These are phyloP conservation scores for Mycosphaerella sp. DNA, from an alignment of 2,329 filamentous ascomycete species.

Conservation along the genomic window DNA sequence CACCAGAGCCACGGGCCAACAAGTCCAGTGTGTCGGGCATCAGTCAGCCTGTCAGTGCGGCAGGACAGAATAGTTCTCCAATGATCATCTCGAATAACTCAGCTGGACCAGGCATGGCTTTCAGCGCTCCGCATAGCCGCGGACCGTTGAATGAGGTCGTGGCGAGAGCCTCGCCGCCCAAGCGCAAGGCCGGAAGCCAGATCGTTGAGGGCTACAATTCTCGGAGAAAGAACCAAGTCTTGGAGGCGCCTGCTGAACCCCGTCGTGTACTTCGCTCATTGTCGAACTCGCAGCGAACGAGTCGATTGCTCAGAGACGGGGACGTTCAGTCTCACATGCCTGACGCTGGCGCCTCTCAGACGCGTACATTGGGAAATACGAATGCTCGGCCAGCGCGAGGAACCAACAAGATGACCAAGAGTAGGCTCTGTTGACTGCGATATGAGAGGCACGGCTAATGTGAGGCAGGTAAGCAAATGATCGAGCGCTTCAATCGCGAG, in stretches of 20 bases:
- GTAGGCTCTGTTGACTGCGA: constrained; percentile 15
- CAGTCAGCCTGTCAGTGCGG: neutral
- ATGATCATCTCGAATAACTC: constrained; percentile 17
- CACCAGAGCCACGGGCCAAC: constrained; percentile 10
- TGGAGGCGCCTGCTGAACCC: neutral
- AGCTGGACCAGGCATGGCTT: constrained; percentile 7
- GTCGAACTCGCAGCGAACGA: neutral
- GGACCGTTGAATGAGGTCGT: neutral
- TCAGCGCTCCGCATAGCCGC: neutral
- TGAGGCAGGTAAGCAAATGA: constrained; percentile 17
- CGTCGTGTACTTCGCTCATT: no score
- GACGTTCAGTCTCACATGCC: neutral
- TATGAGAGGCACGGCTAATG: neutral
- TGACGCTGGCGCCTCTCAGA: constrained; percentile 2
- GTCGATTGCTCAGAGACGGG: neutral
- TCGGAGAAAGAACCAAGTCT: constrained; percentile 20
- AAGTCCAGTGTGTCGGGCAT: neutral
- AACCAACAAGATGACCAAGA: constrained; percentile 18
- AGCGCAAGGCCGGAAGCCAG: constrained; percentile 23
- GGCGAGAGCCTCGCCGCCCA: neutral
- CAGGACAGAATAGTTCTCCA: constrained; percentile 23
- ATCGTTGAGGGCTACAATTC: constrained; percentile 19
- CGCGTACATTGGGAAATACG: constrained; percentile 16
- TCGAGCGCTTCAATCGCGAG: constrained; percentile 26
- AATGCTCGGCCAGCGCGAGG: constrained; percentile 9